These are phyloP conservation scores for Pseudocercospora vitis DNA, from an alignment of 2,329 filamentous ascomycete genomes.

Conservation along the genomic window DNA sequence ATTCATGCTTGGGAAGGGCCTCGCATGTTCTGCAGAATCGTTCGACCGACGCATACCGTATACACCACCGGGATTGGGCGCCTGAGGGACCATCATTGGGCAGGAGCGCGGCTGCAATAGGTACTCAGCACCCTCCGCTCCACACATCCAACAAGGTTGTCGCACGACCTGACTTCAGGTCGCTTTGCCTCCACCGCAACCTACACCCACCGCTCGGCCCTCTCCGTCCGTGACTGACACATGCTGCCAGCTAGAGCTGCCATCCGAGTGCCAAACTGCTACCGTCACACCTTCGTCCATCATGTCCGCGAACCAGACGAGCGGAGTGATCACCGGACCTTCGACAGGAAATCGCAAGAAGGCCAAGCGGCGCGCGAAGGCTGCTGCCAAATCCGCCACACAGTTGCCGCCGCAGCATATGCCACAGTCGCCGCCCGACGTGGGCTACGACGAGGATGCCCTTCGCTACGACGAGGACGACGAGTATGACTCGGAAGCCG, in stretches of 20 bases:
- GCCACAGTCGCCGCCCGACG: slow-evolving; percentile 30
- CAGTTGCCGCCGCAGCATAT: slow-evolving; percentile 31
- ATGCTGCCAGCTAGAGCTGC: slow-evolving; percentile 15
- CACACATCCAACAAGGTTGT: slow-evolving; percentile 3
- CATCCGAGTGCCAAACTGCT: slow-evolving; percentile 29
- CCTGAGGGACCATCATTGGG: background rate
- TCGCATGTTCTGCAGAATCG: background rate
- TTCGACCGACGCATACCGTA: slow-evolving; percentile 3
- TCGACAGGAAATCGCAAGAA: slow-evolving; percentile 76
- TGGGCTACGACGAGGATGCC: slow-evolving; percentile 45
- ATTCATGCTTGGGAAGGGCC: background rate
- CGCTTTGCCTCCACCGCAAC: slow-evolving; percentile 2
- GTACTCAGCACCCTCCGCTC: background rate
- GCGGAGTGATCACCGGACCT: slow-evolving; percentile 42
- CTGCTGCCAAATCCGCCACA: slow-evolving; percentile 66
- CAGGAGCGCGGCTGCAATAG: slow-evolving; percentile 7
- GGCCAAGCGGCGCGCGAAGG: slow-evolving; percentile 86
- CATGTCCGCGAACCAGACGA: slow-evolving; percentile 34
- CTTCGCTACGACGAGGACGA: slow-evolving; percentile 44
- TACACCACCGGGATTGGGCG: background rate
- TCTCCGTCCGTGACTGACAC: slow-evolving; percentile 19
- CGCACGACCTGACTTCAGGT: slow-evolving; percentile 2
- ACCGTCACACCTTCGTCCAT: slow-evolving; percentile 30
- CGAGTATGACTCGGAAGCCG: slow-evolving; percentile 31
- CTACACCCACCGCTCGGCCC: background rate